A percentile compares a stretch with the other conserved stretches of the same genome.
Conservation (phyloP, 805 yeast genomes). For the Nakazawaea ishiwadae region DNA sequence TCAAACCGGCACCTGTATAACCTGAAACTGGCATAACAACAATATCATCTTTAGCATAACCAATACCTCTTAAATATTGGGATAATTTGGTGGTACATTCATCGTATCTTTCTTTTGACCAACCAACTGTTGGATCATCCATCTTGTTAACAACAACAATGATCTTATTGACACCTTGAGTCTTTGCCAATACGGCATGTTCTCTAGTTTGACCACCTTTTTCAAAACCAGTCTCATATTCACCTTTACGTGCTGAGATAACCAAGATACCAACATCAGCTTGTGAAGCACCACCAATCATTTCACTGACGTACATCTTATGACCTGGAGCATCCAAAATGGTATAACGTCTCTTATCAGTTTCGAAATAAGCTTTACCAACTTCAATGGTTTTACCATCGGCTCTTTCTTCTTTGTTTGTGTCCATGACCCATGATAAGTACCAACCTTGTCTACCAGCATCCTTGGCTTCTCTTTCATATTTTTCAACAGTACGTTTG, state of each 20-base stretch:
- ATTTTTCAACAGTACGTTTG: constrained; percentile 96
- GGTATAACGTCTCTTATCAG: constrained; percentile 96
- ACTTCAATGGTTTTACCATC: constrained; percentile 99
- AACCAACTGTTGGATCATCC: constrained; percentile 96
- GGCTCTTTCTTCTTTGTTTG: constrained; percentile 96
- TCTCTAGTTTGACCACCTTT: constrained; percentile 99
- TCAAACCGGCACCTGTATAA: constrained; percentile 94
- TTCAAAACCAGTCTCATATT: constrained; percentile 98
- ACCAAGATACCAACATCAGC: constrained; percentile 98
- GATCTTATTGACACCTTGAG: constrained; percentile 95
- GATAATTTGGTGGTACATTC: constrained; percentile 88
- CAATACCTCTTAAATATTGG: constrained; percentile 77
- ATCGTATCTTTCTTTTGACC: constrained; percentile 95
- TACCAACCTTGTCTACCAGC: constrained; percentile 99
- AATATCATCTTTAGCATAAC: constrained; percentile 85
- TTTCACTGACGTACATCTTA: constrained; percentile 96
- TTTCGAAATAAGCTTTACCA: constrained; percentile 96
- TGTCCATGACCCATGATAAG: constrained; percentile 98
- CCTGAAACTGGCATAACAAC: constrained; percentile 97
- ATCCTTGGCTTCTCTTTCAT: constrained; percentile 97
- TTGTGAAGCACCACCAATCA: constrained; percentile 99
- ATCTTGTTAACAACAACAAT: constrained; percentile 95
- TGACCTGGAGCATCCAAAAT: constrained; percentile 99
- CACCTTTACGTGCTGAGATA: constrained; percentile 98
- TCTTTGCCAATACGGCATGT: constrained; percentile 95